Base-by-base conservation (phyloP, 352 stramenopile genomes). In the Pythium guiyangense region DNA sequence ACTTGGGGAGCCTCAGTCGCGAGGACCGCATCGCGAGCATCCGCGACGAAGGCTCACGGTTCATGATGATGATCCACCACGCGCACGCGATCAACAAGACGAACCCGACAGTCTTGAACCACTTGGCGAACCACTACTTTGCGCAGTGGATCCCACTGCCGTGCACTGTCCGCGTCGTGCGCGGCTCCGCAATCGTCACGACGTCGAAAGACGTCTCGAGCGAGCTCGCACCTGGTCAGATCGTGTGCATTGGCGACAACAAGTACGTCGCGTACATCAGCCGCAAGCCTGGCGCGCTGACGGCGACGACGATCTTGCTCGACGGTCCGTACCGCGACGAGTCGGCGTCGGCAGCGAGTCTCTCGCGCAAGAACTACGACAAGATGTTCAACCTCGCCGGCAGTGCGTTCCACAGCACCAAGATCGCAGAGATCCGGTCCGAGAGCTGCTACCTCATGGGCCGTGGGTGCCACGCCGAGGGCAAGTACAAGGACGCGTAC, bases 111-210 rank as follows among this genome's bases (percentile, higher is more conserved):
- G 96, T 98, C 20, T 77, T 98, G 47, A 99, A 99, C 74, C 96
- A 99, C 70, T 72, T 99, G 54, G 96, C 96, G 11, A 98, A 99
- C 82, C 95, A 99, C 73, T 99, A 98, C 68, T 99, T 99, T 71
- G 96, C 90, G 54, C 97, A 98, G 61, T 99, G 94, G 95, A 96
- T 96, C 10, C 92, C 89, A 0, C 64, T 98, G 27, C 74, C 90
- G 8, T 96, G 92, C 44, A 92, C 83, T 0, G 86, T 93, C 26
- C 74, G 84, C 40, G 87, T 97, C 6, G 74, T 94, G 60, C 73
- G 84, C 51, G 90, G 91, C 58, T 97, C 84, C 2, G 66, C 73
- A 18, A 65, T 97, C 27, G 73, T 98, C 0, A 70, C 76, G 9
- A 94, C 84, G 29, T 91, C 83, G 6, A 94, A 92, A 68, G 89